Evolutionary conservation across 23 red algal genomes (phyloP), one percentile per base, ranked within the genome.

Genomic region (Gracilaria vermiculophylla): DNA sequence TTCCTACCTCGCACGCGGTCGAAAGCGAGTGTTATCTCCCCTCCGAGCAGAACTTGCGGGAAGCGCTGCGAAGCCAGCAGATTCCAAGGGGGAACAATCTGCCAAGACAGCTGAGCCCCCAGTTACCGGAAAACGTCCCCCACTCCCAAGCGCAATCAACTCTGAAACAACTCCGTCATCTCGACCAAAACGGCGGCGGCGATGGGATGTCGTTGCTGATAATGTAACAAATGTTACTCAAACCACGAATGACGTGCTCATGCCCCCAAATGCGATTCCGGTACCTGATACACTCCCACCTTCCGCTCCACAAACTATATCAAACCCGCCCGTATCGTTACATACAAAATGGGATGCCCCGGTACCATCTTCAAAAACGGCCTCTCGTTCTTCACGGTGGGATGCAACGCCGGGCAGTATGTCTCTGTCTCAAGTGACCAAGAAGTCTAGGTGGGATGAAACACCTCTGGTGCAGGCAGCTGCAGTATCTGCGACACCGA

Each of bases 361-460:
- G 19, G 49, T 80, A 2, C 55, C 67, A 31, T 45, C 45, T 5
- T 50, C 79, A 62, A 53, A 11, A 35, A 16, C 9, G 0, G 21
- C 53, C 4, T 75, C 90, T 10, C 57, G 41, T 41, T 42, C 61
- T 37, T 92, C 90, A 35, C 29, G 77, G 42, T 93, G 90, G 90
- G 90, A 93, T 69, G 79, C 69, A 9, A 85, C 80, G 20, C 90
- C 90, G 31, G 31, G 34, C n/a, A 47, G 65, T 28, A 47, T 66
- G 51, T 69, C 87, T 51, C 19, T 53, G 28, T 53, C 42, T 17
- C 57, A 62, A 33, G 88, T 53, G 0, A 58, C 76, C 1, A 93
- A 86, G 77, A 86, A 88, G n/a, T 97, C 94, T 28, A 65, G 94
- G 1, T 97, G 94, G 94, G 94, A 97, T 74, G 72, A 93, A 70